These are phyloP conservation scores for Chlamydomonas schloesseri DNA, from an alignment of 139 green algal genomes.

Conservation along the genomic window DNA sequence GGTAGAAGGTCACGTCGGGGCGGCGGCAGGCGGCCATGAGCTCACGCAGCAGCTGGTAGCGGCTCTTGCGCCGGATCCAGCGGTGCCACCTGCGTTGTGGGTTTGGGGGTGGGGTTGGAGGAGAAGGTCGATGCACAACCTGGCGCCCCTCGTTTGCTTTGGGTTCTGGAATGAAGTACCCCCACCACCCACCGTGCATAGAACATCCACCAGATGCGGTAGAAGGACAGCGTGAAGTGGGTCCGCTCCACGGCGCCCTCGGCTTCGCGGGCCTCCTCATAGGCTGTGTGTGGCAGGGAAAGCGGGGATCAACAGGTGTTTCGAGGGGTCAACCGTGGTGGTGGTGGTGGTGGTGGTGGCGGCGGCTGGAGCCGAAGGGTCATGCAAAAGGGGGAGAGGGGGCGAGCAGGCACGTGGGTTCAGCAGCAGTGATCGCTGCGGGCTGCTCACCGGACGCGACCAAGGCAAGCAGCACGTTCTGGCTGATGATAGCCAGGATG, in stretches of 20 bases:
- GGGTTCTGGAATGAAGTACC: no score
- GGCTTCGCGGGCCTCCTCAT: constrained; percentile 15
- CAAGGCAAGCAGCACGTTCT: constrained; percentile 22
- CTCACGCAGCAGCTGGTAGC: background rate
- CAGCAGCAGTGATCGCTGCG: no score
- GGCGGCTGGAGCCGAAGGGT: no score
- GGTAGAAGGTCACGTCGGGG: background rate
- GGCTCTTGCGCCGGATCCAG: constrained; percentile 10
- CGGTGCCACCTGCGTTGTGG: constrained; percentile 1
- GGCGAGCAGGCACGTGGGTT: no score
- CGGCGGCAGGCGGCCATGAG: background rate
- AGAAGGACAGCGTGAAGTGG: background rate
- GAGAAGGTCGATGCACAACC: no score
- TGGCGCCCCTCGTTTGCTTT: no score
- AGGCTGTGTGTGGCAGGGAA: background rate
- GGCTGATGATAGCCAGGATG: background rate
- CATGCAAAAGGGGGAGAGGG: no score
- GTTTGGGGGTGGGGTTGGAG: background rate
- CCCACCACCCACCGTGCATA: background rate
- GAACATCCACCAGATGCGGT: constrained; percentile 19
- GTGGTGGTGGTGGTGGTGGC: no score
- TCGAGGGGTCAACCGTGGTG: no score
- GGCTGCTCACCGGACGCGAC: background rate
- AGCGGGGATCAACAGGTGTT: no score
- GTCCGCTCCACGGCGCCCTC: constrained; percentile 10